phyloP scores from a whole-genome alignment of 257 asterid genomes.

The Salvia rosmarinus region DNA sequence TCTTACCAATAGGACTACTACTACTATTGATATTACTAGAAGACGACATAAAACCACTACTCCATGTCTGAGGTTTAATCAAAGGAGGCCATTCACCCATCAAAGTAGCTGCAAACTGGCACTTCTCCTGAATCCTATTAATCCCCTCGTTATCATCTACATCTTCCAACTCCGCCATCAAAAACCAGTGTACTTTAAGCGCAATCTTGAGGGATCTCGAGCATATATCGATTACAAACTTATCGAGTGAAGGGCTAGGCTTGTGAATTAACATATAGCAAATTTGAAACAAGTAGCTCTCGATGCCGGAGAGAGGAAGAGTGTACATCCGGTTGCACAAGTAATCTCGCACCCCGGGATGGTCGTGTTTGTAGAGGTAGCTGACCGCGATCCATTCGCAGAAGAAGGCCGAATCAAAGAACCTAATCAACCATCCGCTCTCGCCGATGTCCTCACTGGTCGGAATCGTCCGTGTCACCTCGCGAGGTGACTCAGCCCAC shows the following conservation, averaged over 20 bases:
- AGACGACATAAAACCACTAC: constrained; percentile 44
- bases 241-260: constrained; percentile 93
- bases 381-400: constrained; percentile 99
- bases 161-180: constrained; percentile 96
- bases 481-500: constrained; percentile 81
- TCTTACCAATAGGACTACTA: constrained; percentile 68
- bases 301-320: constrained; percentile 84
- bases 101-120: constrained; percentile 92
- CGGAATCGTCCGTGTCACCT: constrained; percentile 87
- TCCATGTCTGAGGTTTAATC: constrained; percentile 60
- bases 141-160: constrained; percentile 88
- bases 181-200: constrained; percentile 86
- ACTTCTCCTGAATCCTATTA: constrained; percentile 91
- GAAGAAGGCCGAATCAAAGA: constrained; percentile 86
- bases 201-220: constrained; percentile 78
- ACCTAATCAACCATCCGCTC: constrained; percentile 92
- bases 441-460: constrained; percentile 82
- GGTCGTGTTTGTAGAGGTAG: constrained; percentile 92
- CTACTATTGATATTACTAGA: constrained; percentile 40
- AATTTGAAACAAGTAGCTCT: constrained; percentile 86
- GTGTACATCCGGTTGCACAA: constrained; percentile 94
- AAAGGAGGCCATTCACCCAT: constrained; percentile 93
- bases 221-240: constrained; percentile 86
- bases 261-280: constrained; percentile 90
- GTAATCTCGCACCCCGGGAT: constrained; percentile 88